Conservation (phyloP, 2,329 filamentous ascomycete genomes). For the Sporothrix humicola region DNA sequence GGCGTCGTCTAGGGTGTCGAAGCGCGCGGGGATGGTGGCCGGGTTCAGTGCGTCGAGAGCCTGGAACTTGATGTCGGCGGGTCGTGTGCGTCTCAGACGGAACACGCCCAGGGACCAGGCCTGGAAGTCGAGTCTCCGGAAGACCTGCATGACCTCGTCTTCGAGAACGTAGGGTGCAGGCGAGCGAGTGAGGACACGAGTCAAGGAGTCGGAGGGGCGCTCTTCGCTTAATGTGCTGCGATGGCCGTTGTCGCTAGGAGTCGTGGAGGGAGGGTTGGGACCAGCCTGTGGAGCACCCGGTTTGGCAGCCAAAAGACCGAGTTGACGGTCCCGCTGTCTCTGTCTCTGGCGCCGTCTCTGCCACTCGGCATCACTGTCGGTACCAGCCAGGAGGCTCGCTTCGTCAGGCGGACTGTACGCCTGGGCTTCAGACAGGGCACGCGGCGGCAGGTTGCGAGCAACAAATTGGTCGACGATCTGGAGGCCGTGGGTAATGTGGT, state of each 20-base stretch:
- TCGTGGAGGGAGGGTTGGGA: neutral
- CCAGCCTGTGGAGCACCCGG: neutral
- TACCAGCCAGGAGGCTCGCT: neutral
- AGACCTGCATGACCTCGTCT: constrained; percentile 42
- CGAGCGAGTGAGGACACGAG: constrained; percentile 32
- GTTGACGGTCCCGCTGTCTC: constrained; percentile 15
- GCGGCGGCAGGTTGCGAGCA: constrained; percentile 25
- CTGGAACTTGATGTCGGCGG: constrained; percentile 34
- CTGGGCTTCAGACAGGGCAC: neutral
- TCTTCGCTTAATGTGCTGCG: constrained; percentile 1
- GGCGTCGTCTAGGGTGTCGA: constrained; percentile 41
- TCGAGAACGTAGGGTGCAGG: constrained; percentile 40
- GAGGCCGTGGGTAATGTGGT: constrained; percentile 48
- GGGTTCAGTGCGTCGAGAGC: constrained; percentile 33
- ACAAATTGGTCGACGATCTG: constrained; percentile 47
- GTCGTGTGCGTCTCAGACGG: constrained; percentile 32
- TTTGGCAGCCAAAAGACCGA: neutral
- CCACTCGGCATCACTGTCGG: constrained; percentile 3
- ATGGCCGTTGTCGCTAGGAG: neutral
- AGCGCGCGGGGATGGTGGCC: constrained; percentile 38
- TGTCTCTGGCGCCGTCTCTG: constrained; percentile 25
- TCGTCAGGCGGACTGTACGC: neutral
- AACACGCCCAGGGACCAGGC: constrained; percentile 42
- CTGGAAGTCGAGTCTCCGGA: constrained; percentile 43
- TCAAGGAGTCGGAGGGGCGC: constrained; percentile 22